Percentiles rank a stretch among this genome's conserved stretches.
Conservation (phyloP, 352 stramenopile species). For the Phytophthora parvispora region DNA sequence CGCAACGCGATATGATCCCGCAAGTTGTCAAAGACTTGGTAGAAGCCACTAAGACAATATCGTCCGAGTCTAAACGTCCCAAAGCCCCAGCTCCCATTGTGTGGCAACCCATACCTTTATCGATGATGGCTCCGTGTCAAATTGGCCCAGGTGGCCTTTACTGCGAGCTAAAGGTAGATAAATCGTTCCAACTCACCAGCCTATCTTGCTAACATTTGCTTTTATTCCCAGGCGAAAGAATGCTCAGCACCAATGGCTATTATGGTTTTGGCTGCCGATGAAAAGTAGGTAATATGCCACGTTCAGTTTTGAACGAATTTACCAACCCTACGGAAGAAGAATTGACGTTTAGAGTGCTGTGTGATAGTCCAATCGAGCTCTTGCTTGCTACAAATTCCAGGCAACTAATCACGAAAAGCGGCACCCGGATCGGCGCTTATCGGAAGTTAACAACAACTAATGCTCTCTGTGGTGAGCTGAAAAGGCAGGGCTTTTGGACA, state of each 20-base stretch:
- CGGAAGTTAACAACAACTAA: constrained; percentile 40
- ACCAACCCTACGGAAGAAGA: no score
- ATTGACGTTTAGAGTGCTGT: constrained; percentile 1
- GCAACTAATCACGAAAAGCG: constrained; percentile 47
- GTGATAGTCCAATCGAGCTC: constrained; percentile 48
- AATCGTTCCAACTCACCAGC: not conserved
- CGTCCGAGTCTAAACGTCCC: constrained; percentile 4
- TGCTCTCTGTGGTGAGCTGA: constrained; percentile 49
- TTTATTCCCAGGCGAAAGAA: constrained; percentile 38
- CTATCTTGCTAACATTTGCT: not conserved
- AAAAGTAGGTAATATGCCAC: constrained; percentile 49
- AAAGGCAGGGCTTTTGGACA: constrained; percentile 58
- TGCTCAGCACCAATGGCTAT: constrained; percentile 48
- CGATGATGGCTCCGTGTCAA: constrained; percentile 42
- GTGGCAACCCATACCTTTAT: constrained; percentile 51
- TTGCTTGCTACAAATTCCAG: constrained; percentile 61
- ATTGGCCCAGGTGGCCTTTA: constrained; percentile 43
- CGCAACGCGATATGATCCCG: not conserved
- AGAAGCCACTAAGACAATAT: not conserved
- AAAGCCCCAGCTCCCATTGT: not conserved
- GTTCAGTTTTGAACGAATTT: not conserved
- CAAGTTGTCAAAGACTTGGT: constrained; percentile 6
- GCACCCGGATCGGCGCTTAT: constrained; percentile 32
- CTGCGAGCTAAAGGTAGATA: constrained; percentile 53
- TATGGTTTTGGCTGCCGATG: constrained; percentile 51